Percentiles rank a stretch among this genome's conserved stretches.
Evolutionary conservation across 2,329 filamentous ascomycete species (phyloP).

Genomic region (Biscogniauxia marginata): DNA sequence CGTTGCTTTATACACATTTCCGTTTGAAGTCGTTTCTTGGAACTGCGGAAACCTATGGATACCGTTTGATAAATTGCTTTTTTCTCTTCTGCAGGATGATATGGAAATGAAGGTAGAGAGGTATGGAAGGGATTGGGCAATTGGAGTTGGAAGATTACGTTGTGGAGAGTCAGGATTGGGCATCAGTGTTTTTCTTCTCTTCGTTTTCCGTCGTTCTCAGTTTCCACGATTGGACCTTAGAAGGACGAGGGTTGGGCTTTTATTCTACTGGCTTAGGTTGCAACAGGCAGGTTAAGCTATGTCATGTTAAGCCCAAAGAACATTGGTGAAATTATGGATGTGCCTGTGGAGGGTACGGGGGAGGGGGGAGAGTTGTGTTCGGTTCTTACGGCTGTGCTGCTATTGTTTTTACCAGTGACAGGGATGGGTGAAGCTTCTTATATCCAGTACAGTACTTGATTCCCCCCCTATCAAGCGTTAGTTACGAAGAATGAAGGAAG

Average conservation of each 20-base stretch:
- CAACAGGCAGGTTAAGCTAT: background rate
- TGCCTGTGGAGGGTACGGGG: background rate
- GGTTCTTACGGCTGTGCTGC: background rate
- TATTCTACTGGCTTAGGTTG: background rate
- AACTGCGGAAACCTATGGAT: conserved; percentile 26
- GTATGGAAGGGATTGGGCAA: conserved; percentile 18
- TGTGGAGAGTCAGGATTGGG: conserved; percentile 11
- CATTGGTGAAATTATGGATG: background rate
- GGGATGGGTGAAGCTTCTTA: background rate
- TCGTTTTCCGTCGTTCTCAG: background rate
- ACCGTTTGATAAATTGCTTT: conserved; percentile 23
- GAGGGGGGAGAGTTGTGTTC: no score
- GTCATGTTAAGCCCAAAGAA: background rate
- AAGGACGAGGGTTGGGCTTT: background rate
- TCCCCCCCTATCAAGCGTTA: background rate
- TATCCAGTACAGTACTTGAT: background rate
- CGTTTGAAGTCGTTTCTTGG: conserved; percentile 15
- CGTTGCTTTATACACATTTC: conserved; percentile 8
- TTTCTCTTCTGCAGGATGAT: conserved; percentile 7
- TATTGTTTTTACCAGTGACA: background rate
- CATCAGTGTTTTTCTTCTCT: conserved; percentile 8
- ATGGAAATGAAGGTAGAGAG: conserved; percentile 10
- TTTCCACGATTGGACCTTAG: background rate
- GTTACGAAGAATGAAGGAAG: background rate
- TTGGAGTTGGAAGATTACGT: conserved; percentile 22